phyloP scores from a whole-genome alignment of 495 filamentous ascomycete species.

The Penicillium alfredii region DNA sequence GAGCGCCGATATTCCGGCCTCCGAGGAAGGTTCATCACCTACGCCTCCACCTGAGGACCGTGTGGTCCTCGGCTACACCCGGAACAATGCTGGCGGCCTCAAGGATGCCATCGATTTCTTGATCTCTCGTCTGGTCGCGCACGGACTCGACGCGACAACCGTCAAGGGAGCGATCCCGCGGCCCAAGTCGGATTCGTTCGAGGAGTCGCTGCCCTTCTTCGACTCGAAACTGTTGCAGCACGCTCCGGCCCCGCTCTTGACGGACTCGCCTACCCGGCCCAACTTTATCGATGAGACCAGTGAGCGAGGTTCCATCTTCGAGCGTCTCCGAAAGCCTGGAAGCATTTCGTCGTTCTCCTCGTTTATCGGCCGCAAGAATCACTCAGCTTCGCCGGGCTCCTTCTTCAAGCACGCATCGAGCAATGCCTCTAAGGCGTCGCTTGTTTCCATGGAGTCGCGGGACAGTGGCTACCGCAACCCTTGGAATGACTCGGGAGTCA shows the following conservation, averaged over 20 bases:
- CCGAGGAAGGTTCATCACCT: constrained; percentile 33
- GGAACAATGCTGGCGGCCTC: constrained; percentile 92
- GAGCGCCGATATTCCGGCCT: constrained; percentile 26
- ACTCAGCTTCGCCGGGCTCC: constrained; percentile 71
- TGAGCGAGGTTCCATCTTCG: constrained; percentile 76
- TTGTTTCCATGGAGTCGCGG: constrained; percentile 88
- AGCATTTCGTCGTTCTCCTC: constrained; percentile 90
- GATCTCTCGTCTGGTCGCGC: constrained; percentile 70
- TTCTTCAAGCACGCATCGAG: constrained; percentile 90
- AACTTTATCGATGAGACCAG: constrained; percentile 72
- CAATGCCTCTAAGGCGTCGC: constrained; percentile 91
- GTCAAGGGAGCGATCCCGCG: constrained; percentile 91
- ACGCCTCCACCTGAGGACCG: constrained; percentile 43
- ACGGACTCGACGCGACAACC: constrained; percentile 75
- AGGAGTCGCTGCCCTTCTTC: constrained; percentile 93
- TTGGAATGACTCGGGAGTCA: constrained; percentile 95
- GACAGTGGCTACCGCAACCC: constrained; percentile 91
- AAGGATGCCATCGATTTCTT: constrained; percentile 96
- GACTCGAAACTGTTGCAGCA: constrained; percentile 93
- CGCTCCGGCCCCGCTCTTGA: constrained; percentile 68
- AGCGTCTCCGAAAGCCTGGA: constrained; percentile 83
- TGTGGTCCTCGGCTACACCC: constrained; percentile 72
- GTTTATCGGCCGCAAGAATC: constrained; percentile 90
- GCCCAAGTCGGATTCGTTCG: constrained; percentile 97
- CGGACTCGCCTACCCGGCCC: constrained; percentile 78